Evolutionary conservation across 257 asterid species (phyloP).

Genomic region (Osmanthus fragrans): DNA sequence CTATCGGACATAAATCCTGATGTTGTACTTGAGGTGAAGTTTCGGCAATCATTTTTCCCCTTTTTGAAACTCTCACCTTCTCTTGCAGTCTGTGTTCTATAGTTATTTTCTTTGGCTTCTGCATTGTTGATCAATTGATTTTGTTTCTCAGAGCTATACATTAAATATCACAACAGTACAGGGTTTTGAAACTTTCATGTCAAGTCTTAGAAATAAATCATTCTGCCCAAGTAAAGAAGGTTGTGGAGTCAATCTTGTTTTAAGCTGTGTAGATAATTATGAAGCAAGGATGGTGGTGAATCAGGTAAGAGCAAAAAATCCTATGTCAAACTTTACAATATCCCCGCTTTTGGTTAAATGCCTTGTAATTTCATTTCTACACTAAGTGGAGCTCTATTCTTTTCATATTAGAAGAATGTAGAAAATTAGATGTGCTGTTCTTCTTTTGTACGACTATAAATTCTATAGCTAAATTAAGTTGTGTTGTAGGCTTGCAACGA

Average conservation of each 20-base stretch:
- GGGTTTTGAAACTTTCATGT: slow-evolving; percentile 91
- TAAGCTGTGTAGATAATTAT: slow-evolving; percentile 97
- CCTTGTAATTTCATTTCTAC: slow-evolving; percentile 16
- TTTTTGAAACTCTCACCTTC: slow-evolving; percentile 11
- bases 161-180: slow-evolving; percentile 90
- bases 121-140: slow-evolving; percentile 19
- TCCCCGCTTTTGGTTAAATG: slow-evolving; percentile 6
- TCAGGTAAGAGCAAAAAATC: slow-evolving; percentile 59
- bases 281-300: slow-evolving; percentile 99
- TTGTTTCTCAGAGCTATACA: slow-evolving; percentile 79
- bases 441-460: slow-evolving; percentile 10
- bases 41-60: slow-evolving; percentile 1
- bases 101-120: slow-evolving; percentile 16
- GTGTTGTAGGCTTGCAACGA: slow-evolving; percentile 91
- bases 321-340: slow-evolving; percentile 4
- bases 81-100: background rate
- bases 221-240: slow-evolving; percentile 74
- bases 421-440: slow-evolving; percentile 10
- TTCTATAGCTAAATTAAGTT: slow-evolving; percentile 17
- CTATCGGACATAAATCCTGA: slow-evolving; percentile 96
- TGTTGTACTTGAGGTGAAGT: slow-evolving; percentile 90
- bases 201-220: slow-evolving; percentile 75
- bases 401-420: slow-evolving; percentile 4
- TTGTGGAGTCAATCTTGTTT: slow-evolving; percentile 82
- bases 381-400: slow-evolving; percentile 4